These are phyloP conservation scores for Chaetomiaceae sp. DNA, from an alignment of 2,329 filamentous ascomycete genomes.

Conservation along the genomic window DNA sequence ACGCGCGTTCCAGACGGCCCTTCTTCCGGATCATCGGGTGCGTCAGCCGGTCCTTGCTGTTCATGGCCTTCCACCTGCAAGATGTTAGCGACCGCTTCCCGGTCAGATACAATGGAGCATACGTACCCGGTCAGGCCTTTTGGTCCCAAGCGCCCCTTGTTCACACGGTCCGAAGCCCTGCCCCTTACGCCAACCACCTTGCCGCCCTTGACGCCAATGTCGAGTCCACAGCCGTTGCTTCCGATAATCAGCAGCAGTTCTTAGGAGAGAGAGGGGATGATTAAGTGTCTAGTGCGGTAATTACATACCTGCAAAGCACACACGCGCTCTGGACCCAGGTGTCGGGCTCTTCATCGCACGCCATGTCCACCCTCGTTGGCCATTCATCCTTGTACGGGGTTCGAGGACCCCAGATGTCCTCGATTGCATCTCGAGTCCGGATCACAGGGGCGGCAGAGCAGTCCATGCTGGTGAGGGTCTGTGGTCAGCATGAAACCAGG, in stretches of 20 bases:
- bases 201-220: constrained; percentile 35
- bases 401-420: constrained; percentile 19
- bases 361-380: constrained; percentile 32
- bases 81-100: neutral
- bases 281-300: too few relatives aligned
- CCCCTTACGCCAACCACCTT: constrained; percentile 37
- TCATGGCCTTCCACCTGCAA: constrained; percentile 28
- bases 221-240: constrained; percentile 36
- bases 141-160: constrained; percentile 34
- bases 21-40: constrained; percentile 34
- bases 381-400: constrained; percentile 35
- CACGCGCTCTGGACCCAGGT: constrained; percentile 38
- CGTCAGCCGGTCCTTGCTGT: constrained; percentile 31
- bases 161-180: constrained; percentile 32
- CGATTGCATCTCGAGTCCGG: constrained; percentile 3
- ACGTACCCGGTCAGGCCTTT: constrained; percentile 34
- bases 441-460: neutral
- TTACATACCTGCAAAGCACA: constrained; percentile 29
- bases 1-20: constrained; percentile 32
- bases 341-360: constrained; percentile 32
- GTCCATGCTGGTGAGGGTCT: too few relatives aligned
- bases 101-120: neutral
- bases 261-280: too few relatives aligned
- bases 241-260: neutral
- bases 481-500: too few relatives aligned